phyloP scores from a whole-genome alignment of 768 basidiomycete species.

The Dioszegia hungarica region DNA sequence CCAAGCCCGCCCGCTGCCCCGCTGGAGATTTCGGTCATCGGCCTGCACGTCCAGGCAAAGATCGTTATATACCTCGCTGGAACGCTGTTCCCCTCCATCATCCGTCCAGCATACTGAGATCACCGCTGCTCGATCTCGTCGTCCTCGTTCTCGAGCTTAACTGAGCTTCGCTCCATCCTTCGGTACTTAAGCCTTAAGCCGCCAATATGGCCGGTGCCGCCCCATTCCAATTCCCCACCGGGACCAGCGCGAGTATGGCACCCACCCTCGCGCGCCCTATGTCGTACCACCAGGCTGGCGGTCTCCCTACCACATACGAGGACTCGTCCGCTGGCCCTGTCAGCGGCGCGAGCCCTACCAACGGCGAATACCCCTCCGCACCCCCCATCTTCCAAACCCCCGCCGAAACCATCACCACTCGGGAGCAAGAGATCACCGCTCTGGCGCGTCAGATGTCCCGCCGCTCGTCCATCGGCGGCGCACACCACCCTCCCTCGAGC shows the following conservation, averaged over 20 bases:
- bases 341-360: too few species aligned
- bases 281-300: neutral
- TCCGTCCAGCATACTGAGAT: too few species aligned
- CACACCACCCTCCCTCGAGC: neutral
- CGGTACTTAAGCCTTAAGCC: too few species aligned
- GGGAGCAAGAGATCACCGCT: constrained; percentile 2
- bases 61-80: too few species aligned
- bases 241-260: neutral
- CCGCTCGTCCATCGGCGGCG: neutral
- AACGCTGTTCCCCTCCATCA: too few species aligned
- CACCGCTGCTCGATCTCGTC: too few species aligned
- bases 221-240: constrained; percentile 1
- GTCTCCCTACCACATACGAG: constrained; percentile 1
- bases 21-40: too few species aligned
- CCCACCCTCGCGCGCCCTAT: neutral
- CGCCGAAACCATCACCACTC: neutral
- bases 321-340: neutral
- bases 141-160: too few species aligned
- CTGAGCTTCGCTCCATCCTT: too few species aligned
- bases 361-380: neutral
- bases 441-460: constrained; percentile 3
- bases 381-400: neutral
- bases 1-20: too few species aligned
- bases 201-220: constrained; percentile 3
- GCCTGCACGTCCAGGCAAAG: too few species aligned